Evolutionary conservation across 495 filamentous ascomycete species (phyloP), one percentile per base, ranked within the genome.

Genomic region (Tuber brumale): DNA sequence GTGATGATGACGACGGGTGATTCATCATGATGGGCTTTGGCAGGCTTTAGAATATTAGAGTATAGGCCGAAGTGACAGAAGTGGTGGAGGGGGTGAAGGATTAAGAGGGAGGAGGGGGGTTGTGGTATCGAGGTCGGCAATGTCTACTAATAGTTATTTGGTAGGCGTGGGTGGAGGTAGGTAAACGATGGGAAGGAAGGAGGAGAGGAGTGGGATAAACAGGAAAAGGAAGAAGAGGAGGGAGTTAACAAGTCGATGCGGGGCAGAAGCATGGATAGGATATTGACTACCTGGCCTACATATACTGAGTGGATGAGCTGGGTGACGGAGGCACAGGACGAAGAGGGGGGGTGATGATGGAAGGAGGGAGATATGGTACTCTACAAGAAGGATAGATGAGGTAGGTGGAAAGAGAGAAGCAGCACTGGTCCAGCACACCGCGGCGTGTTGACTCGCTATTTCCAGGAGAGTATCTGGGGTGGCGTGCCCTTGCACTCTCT

Each of bases 11-110:
- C 27, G 80, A 75, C 45, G 79, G 79, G 78, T 77, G 79, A 81
- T 81, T 81, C 80, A 81, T 81, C 75, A 80, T 80, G 76, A 80
- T 80, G 69, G 71, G 74, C 77, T 76, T 75, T 72, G 57, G 46
- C 69, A 41, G 6, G 16, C 16, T n/a, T 71, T 41, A n/a, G 70
- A 44, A 35, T 70, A 76, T 76, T 37, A 66, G 44, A 71, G 57
- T 71, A 42, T 44, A 23, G 70, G 79, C 23, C 1, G 75, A 61
- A 35, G 57, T 42, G 73, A 31, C 31, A 39, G 75, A 74, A 8
- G 37, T 45, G 44, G 70, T 42, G 35, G 70, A 61, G 61, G 75
- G 42, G 41, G 31, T 43, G 48, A 69, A 71, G 57, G 69, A 61
- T 71, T 66, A 71, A 69, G 70, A 61, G 70, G 75, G 70, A 48